Conservation (phyloP, 139 green algal species). For the Closterium sp. region DNA sequence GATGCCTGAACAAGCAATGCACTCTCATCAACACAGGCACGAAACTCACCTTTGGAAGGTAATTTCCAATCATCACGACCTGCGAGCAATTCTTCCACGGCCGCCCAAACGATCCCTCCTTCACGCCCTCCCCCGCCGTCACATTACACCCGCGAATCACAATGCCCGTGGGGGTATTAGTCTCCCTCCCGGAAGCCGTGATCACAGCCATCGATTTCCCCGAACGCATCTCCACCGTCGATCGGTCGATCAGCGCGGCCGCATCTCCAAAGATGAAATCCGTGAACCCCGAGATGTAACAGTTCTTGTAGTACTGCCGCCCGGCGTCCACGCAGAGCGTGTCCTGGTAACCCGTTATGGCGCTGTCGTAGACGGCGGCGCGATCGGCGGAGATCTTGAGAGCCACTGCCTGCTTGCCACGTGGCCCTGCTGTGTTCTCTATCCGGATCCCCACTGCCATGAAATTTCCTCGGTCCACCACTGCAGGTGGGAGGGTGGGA, state of each 20-base stretch:
- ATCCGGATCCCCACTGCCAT: too few relatives aligned
- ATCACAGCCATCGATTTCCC: background rate
- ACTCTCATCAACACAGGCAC: too few relatives aligned
- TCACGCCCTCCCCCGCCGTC: background rate
- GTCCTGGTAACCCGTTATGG: background rate
- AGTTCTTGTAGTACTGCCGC: conserved; percentile 20
- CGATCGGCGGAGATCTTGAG: background rate
- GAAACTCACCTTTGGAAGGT: background rate
- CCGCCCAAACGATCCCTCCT: background rate
- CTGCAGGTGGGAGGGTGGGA: too few relatives aligned
- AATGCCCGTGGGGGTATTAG: background rate
- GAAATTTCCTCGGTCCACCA: too few relatives aligned
- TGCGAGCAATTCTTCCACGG: background rate
- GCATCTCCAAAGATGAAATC: conserved; percentile 29
- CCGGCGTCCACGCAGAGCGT: conserved; percentile 1
- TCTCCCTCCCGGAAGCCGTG: background rate
- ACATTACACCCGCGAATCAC: background rate
- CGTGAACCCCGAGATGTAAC: conserved; percentile 6
- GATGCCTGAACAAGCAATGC: too few relatives aligned
- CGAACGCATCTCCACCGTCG: background rate
- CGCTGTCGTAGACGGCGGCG: background rate
- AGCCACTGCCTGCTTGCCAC: background rate
- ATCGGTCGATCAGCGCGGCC: background rate
- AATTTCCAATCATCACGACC: background rate
- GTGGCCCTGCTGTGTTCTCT: background rate